Conservation (phyloP, 805 yeast species). For the Ogataea parapolymorpha region DNA sequence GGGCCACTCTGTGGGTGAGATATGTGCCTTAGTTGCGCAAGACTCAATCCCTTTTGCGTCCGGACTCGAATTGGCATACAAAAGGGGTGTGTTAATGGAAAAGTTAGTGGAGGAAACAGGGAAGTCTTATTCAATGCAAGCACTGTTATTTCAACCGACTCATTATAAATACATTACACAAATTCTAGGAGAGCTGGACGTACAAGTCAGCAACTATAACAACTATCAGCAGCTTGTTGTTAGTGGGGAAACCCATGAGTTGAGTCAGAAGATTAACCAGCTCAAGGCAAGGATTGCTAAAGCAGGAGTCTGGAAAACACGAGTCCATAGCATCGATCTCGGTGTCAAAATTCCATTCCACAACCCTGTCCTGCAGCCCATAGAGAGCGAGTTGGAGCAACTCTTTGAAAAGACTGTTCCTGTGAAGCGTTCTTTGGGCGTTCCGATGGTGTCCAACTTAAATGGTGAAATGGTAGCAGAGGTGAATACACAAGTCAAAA, state of each 20-base stretch:
- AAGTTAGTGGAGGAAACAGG: slow-evolving; percentile 15
- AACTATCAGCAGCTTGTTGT: slow-evolving; percentile 35
- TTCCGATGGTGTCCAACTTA: slow-evolving; percentile 31
- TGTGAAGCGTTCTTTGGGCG: slow-evolving; percentile 7
- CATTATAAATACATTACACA: slow-evolving; percentile 20
- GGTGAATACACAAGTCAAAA: slow-evolving; percentile 22
- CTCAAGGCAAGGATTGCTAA: slow-evolving; percentile 15
- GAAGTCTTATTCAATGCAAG: slow-evolving; percentile 36
- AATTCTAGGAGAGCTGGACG: slow-evolving; percentile 13
- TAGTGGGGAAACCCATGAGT: slow-evolving; percentile 25
- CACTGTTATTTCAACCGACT: slow-evolving; percentile 27
- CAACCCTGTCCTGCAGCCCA: slow-evolving; percentile 29
- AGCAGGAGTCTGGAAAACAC: slow-evolving; percentile 22
- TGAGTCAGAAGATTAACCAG: slow-evolving; percentile 13
- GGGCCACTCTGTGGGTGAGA: slow-evolving; percentile 38
- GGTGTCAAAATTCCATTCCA: slow-evolving; percentile 34
- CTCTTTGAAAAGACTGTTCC: slow-evolving; percentile 7
- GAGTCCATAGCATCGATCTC: slow-evolving; percentile 28
- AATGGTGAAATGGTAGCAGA: slow-evolving; percentile 24
- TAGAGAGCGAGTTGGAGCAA: slow-evolving; percentile 22
- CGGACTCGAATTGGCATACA: slow-evolving; percentile 26
- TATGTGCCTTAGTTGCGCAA: slow-evolving; percentile 30
- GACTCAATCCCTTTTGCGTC: slow-evolving; percentile 23
- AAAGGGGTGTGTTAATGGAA: slow-evolving; percentile 35
- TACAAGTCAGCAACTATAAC: slow-evolving; percentile 32